Percentiles rank a stretch among this genome's conserved stretches.
Conservation (phyloP, 495 filamentous ascomycete genomes). For the Annulohypoxylon maeteangense region DNA sequence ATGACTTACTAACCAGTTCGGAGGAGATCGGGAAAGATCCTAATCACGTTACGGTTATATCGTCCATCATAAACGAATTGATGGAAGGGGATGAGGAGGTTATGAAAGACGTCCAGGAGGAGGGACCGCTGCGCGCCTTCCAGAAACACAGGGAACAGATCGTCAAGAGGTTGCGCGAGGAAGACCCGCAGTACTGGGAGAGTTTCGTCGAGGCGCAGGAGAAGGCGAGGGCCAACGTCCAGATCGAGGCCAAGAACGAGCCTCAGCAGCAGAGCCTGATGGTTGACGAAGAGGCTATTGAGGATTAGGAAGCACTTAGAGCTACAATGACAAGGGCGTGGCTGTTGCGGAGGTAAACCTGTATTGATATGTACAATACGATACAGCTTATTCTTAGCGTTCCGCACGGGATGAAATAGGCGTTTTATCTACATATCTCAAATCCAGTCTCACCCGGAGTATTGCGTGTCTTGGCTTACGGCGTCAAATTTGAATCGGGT, state of each 20-base stretch:
- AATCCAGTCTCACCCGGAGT: neutral
- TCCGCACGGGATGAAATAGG: neutral
- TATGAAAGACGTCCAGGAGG: constrained; percentile 62
- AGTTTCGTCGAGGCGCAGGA: constrained; percentile 74
- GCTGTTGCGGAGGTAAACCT: neutral
- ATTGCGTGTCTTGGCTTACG: neutral
- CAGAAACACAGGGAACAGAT: constrained; percentile 65
- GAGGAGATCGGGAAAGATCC: constrained; percentile 64
- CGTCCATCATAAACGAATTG: constrained; percentile 71
- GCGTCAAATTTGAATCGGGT: neutral
- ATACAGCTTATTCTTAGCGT: constrained; percentile 13
- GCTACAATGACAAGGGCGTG: neutral
- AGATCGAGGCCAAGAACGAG: constrained; percentile 40
- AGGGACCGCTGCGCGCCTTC: constrained; percentile 68
- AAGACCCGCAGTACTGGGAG: constrained; percentile 70
- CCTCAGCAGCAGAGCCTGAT: constrained; percentile 19
- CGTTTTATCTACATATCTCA: neutral
- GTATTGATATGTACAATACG: constrained; percentile 33
- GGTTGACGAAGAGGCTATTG: constrained; percentile 47
- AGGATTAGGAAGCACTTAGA: constrained; percentile 36
- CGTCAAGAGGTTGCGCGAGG: constrained; percentile 59
- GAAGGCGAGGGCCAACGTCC: constrained; percentile 69
- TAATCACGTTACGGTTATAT: constrained; percentile 65
- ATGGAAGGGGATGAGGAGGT: constrained; percentile 66
- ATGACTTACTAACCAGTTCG: constrained; percentile 53